Evolutionary conservation across 164 flowering plant genomes (phyloP), one percentile per base, ranked within the genome.

Genomic region (Aristolochia contorta): DNA sequence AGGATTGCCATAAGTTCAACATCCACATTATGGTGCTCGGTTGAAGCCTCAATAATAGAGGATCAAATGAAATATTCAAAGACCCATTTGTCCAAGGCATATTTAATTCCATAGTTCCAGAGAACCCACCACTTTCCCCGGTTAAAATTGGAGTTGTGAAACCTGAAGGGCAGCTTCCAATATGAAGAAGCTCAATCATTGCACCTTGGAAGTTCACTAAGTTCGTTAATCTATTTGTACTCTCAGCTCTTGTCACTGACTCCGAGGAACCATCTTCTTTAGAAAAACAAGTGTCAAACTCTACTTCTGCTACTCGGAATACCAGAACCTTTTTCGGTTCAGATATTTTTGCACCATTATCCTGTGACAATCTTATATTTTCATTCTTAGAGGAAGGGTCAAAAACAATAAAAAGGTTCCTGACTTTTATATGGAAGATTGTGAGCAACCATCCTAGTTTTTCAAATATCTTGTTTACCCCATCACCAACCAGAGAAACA

Each of bases 21-120:
- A 94, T 60, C 80, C 88, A 83, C 57, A 72, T 78, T 43, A 91
- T 71, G 57, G 83, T 76, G 67, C 81, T 81, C 16, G 90, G 99
- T 58, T 83, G 80, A 65, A 89, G 59, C 67, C 67, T 80, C 46
- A 91, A 47, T 59, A 75, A 75, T 48, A 94, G 20, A 48, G 91
- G 96, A 57, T 91, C 95, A 61, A 84, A 55, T 60, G 30, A 65
- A 67, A 84, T 76, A 71, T 94, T 95, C 62, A 94, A 77, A 30
- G 91, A 83, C 60, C 97, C 97, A 83, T 89, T 80, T 61, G 78
- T 82, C 95, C 97, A 94, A 58, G 99, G 97, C 54, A 94, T 85
- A 71, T 86, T 82, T 60, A 91, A 64, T 62, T 76, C 83, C 45
- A 91, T 25, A 57, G 70, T 83, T 47, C 97, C 99, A 22, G 91